Conservation (phyloP, 305 asterid species). For the Vinca major region DNA sequence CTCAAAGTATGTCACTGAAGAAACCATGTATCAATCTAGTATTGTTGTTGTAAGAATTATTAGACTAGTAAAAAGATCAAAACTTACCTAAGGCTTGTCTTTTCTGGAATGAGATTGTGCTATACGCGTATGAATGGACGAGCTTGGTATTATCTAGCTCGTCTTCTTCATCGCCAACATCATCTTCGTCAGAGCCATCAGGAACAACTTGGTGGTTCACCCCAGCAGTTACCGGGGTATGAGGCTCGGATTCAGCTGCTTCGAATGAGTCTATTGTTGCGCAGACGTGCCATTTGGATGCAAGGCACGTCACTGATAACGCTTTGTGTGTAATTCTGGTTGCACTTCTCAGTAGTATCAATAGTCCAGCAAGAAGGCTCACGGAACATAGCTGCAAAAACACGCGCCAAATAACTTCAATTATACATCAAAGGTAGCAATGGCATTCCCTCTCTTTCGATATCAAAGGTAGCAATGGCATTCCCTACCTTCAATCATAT, state of each 20-base stretch:
- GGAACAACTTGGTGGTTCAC: conserved; percentile 24
- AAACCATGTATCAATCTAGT: not conserved
- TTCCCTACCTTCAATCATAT: too few relatives aligned
- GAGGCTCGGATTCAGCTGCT: conserved; percentile 43
- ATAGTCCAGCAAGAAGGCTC: conserved; percentile 71
- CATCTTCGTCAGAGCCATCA: conserved; percentile 49
- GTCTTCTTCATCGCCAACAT: conserved; percentile 87
- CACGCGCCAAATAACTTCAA: too few relatives aligned
- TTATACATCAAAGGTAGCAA: too few relatives aligned
- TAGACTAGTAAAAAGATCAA: too few relatives aligned
- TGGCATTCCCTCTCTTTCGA: too few relatives aligned
- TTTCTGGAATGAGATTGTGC: conserved; percentile 83
- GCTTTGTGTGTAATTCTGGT: conserved; percentile 87
- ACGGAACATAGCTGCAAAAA: conserved; percentile 58
- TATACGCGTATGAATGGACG: conserved; percentile 51
- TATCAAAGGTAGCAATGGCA: too few relatives aligned
- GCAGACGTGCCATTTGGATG: conserved; percentile 92
- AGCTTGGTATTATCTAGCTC: conserved; percentile 65
- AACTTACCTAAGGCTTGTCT: conserved; percentile 81
- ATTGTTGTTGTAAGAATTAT: not conserved
- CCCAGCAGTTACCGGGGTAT: conserved; percentile 31
- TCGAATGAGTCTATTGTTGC: conserved; percentile 79
- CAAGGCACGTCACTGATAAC: conserved; percentile 68
- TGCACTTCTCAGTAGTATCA: conserved; percentile 72
- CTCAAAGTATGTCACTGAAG: conserved; percentile 64